Evolutionary conservation across 352 stramenopile species (phyloP).

Genomic region (Phytophthora pini): DNA sequence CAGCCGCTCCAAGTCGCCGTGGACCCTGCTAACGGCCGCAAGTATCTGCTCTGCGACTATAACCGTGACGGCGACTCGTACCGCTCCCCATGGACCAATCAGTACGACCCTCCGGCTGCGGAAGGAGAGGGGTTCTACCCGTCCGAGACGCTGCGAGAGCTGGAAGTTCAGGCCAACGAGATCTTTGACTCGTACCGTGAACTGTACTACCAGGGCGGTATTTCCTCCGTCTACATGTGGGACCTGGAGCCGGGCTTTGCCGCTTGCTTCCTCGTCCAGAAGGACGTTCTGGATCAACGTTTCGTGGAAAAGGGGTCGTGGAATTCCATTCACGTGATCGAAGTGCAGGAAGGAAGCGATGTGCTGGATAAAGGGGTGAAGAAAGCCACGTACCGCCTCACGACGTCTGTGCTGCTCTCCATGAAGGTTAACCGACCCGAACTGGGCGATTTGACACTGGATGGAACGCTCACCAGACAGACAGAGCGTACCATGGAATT

Average conservation of each 20-base stretch:
- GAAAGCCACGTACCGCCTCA: slow-evolving; percentile 92
- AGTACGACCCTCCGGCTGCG: slow-evolving; percentile 80
- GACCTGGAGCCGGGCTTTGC: slow-evolving; percentile 94
- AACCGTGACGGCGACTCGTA: slow-evolving; percentile 95
- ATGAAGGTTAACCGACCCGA: slow-evolving; percentile 91
- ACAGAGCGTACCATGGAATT: slow-evolving; percentile 81
- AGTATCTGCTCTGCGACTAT: slow-evolving; percentile 95
- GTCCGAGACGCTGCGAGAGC: slow-evolving; percentile 86
- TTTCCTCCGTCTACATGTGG: slow-evolving; percentile 97
- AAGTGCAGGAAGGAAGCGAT: slow-evolving; percentile 76
- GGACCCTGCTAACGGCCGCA: slow-evolving; percentile 86
- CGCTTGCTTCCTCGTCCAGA: slow-evolving; percentile 95
- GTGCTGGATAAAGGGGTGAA: slow-evolving; percentile 41
- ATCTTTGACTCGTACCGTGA: slow-evolving; percentile 97
- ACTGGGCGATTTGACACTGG: slow-evolving; percentile 86
- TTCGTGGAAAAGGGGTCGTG: slow-evolving; percentile 90
- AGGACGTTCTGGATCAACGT: slow-evolving; percentile 84
- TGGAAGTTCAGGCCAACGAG: slow-evolving; percentile 95
- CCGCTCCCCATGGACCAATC: slow-evolving; percentile 94
- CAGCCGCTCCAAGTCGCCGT: slow-evolving; percentile 91
- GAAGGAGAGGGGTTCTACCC: slow-evolving; percentile 92
- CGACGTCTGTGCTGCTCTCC: slow-evolving; percentile 91
- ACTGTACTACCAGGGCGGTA: slow-evolving; percentile 96
- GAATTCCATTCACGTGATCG: slow-evolving; percentile 96
- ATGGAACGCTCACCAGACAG: slow-evolving; percentile 90